Evolutionary conservation across 768 basidiomycete genomes (phyloP).

Genomic region (Trametes cinnabarina): DNA sequence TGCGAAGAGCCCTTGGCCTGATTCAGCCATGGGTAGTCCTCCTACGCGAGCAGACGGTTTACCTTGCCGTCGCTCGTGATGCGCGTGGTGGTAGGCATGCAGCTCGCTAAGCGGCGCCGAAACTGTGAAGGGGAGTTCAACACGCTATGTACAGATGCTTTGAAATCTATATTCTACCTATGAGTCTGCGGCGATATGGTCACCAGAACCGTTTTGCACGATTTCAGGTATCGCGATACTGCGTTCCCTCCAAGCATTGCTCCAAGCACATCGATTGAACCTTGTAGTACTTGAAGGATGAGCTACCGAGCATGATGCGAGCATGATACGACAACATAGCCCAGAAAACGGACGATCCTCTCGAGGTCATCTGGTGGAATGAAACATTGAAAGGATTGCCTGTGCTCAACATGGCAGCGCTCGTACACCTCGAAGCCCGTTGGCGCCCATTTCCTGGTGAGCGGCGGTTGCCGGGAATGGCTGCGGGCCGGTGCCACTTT

Average conservation of each 20-base stretch:
- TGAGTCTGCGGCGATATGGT: not conserved
- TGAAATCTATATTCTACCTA: not conserved
- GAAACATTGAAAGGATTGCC: slow-evolving; percentile 12
- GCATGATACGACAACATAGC: slow-evolving; percentile 10
- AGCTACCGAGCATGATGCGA: slow-evolving; percentile 17
- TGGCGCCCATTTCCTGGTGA: slow-evolving; percentile 1
- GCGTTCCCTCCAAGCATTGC: not conserved
- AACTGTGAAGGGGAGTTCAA: slow-evolving; percentile 12
- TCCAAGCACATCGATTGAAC: not conserved
- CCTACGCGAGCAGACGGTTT: slow-evolving; percentile 1
- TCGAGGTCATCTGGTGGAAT: slow-evolving; percentile 1
- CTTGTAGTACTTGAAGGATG: not conserved
- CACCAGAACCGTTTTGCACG: not conserved
- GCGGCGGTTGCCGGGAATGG: not conserved
- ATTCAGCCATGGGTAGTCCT: not conserved
- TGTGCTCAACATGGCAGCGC: slow-evolving; percentile 8
- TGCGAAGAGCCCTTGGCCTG: not conserved
- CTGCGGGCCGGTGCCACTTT: slow-evolving; percentile 1
- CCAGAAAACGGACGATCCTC: not conserved
- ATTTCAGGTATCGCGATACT: not conserved
- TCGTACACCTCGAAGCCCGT: not conserved
- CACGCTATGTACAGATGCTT: not conserved
- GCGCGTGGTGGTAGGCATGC: slow-evolving; percentile 19
- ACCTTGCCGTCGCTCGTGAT: slow-evolving; percentile 7
- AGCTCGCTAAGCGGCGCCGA: slow-evolving; percentile 15